Base-by-base conservation (phyloP, 2,329 filamentous ascomycete genomes). In the Colletotrichum limetticola region DNA sequence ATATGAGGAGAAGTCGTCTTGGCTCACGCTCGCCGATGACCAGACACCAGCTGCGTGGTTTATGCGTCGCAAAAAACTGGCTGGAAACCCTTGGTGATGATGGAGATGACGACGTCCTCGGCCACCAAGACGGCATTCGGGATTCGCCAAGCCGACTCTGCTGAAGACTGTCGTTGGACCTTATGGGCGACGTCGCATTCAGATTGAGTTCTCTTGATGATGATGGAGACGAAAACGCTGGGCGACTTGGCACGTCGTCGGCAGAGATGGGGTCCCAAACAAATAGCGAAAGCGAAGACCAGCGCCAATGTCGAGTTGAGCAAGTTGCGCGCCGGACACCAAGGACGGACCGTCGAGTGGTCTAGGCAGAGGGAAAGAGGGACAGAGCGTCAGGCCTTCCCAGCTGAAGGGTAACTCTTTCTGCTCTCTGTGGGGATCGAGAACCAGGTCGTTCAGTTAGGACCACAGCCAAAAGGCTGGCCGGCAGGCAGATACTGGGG, bases 101-200 rank as follows among this genome's bases (percentile, higher is more conserved):
- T 11, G 24, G 16, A 65, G 70, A 53, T 69, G 53, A 60, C 42
- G 66, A 69, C 59, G 55, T 22, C 42, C 66, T 69, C 57, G 70
- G 66, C 16, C 58, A 46, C 66, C 70, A 65, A 60, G 66, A 65
- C 70, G 70, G 46, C 60, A 69, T 59, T 60, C 59, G 66, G 55
- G 32, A 26, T 37, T 60, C 42, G 66, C 70, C 70, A 72, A 69
- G 66, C 24, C n/a, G 11, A 26, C 35, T 32, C n/a, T 14, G 30
- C 42, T 55, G 28, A 49, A 49, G 49, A 59, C 19, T 7, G 26
- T 69, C 55, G 66, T 55, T 26, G 42, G 59, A 19, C 35, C 19
- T 65, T 26, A 19, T 37, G 66, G 32, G 59, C 46, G 60, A 65
- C 60, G 66, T 69, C 55, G 66, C 66, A 69, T 49, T 60, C 58